phyloP scores from a whole-genome alignment of 2,329 filamentous ascomycete species.

The Epichloe scottii region DNA sequence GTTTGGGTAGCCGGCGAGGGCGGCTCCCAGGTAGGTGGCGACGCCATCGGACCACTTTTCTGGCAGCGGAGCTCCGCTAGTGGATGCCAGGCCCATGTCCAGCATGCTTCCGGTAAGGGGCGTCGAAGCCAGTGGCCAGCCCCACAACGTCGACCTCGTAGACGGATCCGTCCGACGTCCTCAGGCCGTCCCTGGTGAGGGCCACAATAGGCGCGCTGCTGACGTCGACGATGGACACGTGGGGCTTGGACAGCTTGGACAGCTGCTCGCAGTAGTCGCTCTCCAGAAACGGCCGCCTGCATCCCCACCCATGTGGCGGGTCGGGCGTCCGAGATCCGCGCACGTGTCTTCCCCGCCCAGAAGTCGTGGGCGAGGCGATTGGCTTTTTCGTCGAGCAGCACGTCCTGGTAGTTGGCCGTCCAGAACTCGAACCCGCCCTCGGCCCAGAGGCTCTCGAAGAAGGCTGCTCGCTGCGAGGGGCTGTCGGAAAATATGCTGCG shows the following conservation, averaged over 20 bases:
- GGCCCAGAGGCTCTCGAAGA: conserved; percentile 36
- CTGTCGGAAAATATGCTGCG: conserved; percentile 40
- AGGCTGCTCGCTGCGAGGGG: conserved; percentile 32
- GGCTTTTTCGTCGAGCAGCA: conserved; percentile 29
- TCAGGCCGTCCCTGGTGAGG: conserved; percentile 29
- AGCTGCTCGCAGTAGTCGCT: conserved; percentile 34
- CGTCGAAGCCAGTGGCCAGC: conserved; percentile 31
- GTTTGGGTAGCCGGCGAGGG: not conserved
- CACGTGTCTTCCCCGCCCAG: conserved; percentile 38
- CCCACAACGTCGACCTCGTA: conserved; percentile 32
- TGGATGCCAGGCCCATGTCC: not conserved
- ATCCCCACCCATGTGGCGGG: conserved; percentile 39
- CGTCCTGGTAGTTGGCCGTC: conserved; percentile 42
- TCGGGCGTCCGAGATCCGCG: conserved; percentile 34
- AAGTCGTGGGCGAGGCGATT: conserved; percentile 43
- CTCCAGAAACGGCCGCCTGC: conserved; percentile 35
- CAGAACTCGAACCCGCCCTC: conserved; percentile 43
- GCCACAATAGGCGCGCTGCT: conserved; percentile 26
- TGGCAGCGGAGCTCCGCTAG: not conserved
- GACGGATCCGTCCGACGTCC: conserved; percentile 26
- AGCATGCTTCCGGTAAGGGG: not conserved
- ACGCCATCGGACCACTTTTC: not conserved
- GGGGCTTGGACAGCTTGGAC: conserved; percentile 30
- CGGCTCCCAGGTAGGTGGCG: not conserved
- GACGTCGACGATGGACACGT: conserved; percentile 30